phyloP scores from a whole-genome alignment of 805 yeast genomes.

The Wickerhamomyces sydowiorum region DNA sequence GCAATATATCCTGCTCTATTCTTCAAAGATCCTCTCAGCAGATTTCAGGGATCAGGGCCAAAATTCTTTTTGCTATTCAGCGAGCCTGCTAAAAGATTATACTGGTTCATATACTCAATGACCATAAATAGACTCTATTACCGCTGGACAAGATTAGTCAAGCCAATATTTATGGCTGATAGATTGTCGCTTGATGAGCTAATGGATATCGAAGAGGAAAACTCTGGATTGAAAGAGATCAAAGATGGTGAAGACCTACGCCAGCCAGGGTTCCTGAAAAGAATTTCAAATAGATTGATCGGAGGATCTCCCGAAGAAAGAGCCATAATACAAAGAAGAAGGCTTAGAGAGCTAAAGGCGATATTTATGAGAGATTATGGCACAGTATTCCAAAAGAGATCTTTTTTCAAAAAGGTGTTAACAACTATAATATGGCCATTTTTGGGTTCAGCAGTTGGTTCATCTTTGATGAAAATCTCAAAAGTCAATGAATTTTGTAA shows the following conservation, averaged over 20 bases:
- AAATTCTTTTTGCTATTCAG: slow-evolving; percentile 7
- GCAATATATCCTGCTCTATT: slow-evolving; percentile 17
- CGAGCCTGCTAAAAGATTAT: slow-evolving; percentile 9
- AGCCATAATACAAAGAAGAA: slow-evolving; percentile 7
- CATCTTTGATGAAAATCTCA: slow-evolving; percentile 18
- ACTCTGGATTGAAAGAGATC: slow-evolving; percentile 8
- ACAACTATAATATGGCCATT: slow-evolving; percentile 30
- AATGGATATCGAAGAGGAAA: slow-evolving; percentile 27
- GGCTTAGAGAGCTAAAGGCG: slow-evolving; percentile 20
- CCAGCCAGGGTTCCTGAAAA: neutral
- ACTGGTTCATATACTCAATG: slow-evolving; percentile 13
- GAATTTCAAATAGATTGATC: neutral
- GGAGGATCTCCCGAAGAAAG: slow-evolving; percentile 1
- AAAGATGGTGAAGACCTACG: slow-evolving; percentile 1
- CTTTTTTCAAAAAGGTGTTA: slow-evolving; percentile 13
- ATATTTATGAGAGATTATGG: slow-evolving; percentile 26
- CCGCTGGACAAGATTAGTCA: slow-evolving; percentile 25
- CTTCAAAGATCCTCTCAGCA: slow-evolving; percentile 5
- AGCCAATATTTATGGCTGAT: slow-evolving; percentile 31
- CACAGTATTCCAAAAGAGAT: slow-evolving; percentile 15
- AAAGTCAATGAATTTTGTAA: slow-evolving; percentile 16
- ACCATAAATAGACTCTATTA: slow-evolving; percentile 30
- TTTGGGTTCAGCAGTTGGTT: slow-evolving; percentile 22
- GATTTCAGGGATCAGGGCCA: slow-evolving; percentile 4
- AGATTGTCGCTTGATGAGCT: slow-evolving; percentile 25